Evolutionary conservation across 441 rosid genomes (phyloP).

Genomic region (Populus tomentosa): DNA sequence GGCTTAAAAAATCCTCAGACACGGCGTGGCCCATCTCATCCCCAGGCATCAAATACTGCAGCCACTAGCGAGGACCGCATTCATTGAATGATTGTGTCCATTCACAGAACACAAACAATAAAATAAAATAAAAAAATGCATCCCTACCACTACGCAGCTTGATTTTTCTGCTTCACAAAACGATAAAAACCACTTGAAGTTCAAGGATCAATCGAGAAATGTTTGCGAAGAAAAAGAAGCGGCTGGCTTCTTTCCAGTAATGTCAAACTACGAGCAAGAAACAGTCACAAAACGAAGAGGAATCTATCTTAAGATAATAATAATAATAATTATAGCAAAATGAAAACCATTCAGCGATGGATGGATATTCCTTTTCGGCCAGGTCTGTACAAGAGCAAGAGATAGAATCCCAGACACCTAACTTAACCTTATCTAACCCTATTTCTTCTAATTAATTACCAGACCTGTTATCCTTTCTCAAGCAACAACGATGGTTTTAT

Average conservation of each 20-base stretch:
- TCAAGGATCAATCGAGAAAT: conserved; percentile 8
- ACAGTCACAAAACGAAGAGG: conserved; percentile 6
- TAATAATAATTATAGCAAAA: not conserved
- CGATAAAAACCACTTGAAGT: conserved; percentile 5
- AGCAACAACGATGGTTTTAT: conserved; percentile 61
- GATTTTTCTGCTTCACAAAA: not conserved
- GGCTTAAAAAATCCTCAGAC: not conserved
- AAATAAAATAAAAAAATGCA: not conserved
- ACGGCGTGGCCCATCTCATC: not conserved
- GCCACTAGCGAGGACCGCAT: not conserved
- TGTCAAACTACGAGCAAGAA: conserved; percentile 14
- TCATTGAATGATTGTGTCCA: not conserved
- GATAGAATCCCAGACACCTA: conserved; percentile 28
- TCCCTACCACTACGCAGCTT: not conserved
- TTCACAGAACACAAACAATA: not conserved
- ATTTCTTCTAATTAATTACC: conserved; percentile 19
- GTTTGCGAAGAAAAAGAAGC: not conserved
- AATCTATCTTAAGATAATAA: not conserved
- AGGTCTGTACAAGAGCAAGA: conserved; percentile 39
- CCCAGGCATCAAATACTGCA: not conserved
- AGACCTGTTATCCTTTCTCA: conserved; percentile 27
- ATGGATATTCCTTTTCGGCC: conserved; percentile 5
- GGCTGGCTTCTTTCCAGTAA: conserved; percentile 27
- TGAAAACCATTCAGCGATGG: not conserved
- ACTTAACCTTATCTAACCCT: conserved; percentile 18